These are phyloP conservation scores for Flaveria trinervia DNA, from an alignment of 129 eudicot species.

Conservation along the genomic window DNA sequence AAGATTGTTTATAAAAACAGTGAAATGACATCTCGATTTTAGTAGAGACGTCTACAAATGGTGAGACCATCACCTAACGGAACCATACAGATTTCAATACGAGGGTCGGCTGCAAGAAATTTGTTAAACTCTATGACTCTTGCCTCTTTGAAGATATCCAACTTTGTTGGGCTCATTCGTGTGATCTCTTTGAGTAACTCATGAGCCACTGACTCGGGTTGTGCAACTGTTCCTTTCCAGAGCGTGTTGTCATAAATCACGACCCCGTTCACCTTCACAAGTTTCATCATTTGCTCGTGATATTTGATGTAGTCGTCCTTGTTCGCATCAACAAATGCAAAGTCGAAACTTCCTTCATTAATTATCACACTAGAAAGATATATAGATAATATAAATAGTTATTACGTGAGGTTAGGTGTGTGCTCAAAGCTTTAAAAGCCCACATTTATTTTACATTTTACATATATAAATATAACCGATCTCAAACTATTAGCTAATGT, in stretches of 20 bases:
- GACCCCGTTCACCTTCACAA: slow-evolving; percentile 55
- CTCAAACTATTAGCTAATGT: no score
- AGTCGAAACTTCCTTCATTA: slow-evolving; percentile 55
- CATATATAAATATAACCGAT: no score
- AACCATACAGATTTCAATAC: slow-evolving; percentile 33
- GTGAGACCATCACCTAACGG: slow-evolving; percentile 58
- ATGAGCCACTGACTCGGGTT: slow-evolving; percentile 36
- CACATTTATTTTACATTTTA: no score
- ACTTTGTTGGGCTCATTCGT: no score
- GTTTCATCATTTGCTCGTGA: slow-evolving; percentile 50
- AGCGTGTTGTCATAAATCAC: slow-evolving; percentile 71
- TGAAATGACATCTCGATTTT: background rate
- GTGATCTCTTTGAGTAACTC: background rate
- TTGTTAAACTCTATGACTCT: slow-evolving; percentile 30
- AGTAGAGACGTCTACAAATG: slow-evolving; percentile 44
- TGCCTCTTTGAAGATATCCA: background rate
- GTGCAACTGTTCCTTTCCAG: slow-evolving; percentile 48
- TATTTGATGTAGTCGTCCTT: slow-evolving; percentile 49
- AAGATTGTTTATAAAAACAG: no score
- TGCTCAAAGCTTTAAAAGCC: no score
- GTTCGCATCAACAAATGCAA: slow-evolving; percentile 68
- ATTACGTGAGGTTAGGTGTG: no score
- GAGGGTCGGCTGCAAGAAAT: slow-evolving; percentile 43
- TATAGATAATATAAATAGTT: no score
- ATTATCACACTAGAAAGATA: slow-evolving; percentile 36